phyloP scores from a whole-genome alignment of 352 stramenopile species.

The Pythium rhizo-oryzae region DNA sequence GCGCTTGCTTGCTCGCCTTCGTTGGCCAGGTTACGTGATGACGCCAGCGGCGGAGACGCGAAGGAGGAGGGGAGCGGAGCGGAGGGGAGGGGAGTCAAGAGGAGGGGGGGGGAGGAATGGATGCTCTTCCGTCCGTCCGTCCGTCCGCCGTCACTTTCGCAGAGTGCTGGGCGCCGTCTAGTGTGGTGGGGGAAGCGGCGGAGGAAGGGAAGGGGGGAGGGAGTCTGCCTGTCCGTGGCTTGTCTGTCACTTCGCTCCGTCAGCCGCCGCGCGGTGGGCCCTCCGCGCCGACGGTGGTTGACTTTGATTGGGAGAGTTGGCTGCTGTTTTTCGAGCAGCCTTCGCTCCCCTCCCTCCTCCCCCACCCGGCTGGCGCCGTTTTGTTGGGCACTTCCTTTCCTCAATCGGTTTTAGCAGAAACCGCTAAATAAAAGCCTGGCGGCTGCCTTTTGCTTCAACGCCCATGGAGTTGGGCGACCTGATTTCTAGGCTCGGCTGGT shows the following conservation, averaged over 20 bases:
- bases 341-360: not conserved
- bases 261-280: not conserved
- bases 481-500: not conserved
- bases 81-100: not conserved
- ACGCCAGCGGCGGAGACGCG: not conserved
- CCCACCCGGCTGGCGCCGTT: not conserved
- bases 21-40: not conserved
- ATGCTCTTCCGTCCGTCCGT: slow-evolving; percentile 7
- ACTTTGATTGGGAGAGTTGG: slow-evolving; percentile 14
- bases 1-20: too few species aligned
- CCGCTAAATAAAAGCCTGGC: slow-evolving; percentile 1
- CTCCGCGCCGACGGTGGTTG: not conserved
- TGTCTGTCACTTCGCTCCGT: slow-evolving; percentile 14
- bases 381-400: slow-evolving; percentile 13
- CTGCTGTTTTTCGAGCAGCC: slow-evolving; percentile 10
- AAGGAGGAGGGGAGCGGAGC: not conserved
- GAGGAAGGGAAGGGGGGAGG: not conserved
- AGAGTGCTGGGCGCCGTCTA: not conserved
- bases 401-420: slow-evolving; percentile 12
- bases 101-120: not conserved
- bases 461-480: not conserved
- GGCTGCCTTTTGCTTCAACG: slow-evolving; percentile 12
- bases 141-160: slow-evolving; percentile 15
- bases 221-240: not conserved
- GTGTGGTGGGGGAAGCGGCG: not conserved